Base-by-base conservation (phyloP, 495 filamentous ascomycete species). In the Neurospora terricola region DNA sequence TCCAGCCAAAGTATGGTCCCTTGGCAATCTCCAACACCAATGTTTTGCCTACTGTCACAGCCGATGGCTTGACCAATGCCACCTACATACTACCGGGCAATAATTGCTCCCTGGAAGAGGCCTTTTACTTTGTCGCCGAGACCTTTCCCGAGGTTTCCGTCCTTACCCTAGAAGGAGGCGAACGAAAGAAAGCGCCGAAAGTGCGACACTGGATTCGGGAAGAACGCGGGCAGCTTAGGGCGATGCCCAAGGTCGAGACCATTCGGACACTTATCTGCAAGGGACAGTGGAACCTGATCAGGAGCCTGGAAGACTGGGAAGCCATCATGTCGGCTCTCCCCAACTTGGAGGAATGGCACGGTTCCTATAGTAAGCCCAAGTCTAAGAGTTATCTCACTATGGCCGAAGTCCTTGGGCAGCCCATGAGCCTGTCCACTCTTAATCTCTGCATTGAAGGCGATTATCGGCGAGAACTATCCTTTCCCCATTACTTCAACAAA, bases 261-360 rank as follows among this genome's bases (percentile, higher is more conserved):
- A 78, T 88, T 68, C 83, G 84, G 70, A 91, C 89, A 0, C 85
- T 93, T 42, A 87, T 92, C 70, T 88, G 90, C 81, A 91, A 90
- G 75, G 90, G 91, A 6, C 88, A 91, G 71, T 93, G 91, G 91
- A 93, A 92, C 75, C 85, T 93, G 38, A 90, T 92, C 77, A 85
- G 91, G 69, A 83, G 87, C n/a, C 79, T 86, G 14, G 83, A 85
- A n/a, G 89, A 92, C 80, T 92, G 90, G 79, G 80, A 84, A 71
- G 83, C 81, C 72, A 85, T 93, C 66, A 80, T 84, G 18, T 81
- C 80, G 38, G 90, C 90, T 11, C 76, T 93, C 68, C 91, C 91
- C 8, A 87, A 86, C 42, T 76, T 92, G 21, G 84, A 84, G n/a
- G 91, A 92, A 75, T 91, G 89, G 87, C 90, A 93, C 75, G 90